Evolutionary conservation across 2,329 filamentous ascomycete species (phyloP).

Genomic region (Cyclaneusma minus): DNA sequence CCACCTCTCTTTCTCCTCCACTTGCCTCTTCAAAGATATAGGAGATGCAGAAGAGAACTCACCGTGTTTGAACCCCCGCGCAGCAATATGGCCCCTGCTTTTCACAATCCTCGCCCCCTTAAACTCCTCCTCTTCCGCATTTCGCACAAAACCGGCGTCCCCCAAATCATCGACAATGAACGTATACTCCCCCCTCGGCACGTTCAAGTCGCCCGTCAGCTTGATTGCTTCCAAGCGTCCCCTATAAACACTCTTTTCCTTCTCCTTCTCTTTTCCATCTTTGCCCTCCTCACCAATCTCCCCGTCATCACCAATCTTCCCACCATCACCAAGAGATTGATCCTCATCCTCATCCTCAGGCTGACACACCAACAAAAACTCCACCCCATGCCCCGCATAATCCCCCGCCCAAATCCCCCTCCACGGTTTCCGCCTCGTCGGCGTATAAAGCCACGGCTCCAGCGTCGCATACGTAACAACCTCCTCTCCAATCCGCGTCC

Average conservation of each 20-base stretch:
- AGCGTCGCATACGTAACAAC: slow-evolving; percentile 55
- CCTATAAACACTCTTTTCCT: slow-evolving; percentile 34
- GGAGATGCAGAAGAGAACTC: slow-evolving; percentile 4
- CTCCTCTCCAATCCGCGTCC: slow-evolving; percentile 36
- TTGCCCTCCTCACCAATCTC: slow-evolving; percentile 19
- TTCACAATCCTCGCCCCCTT: slow-evolving; percentile 57
- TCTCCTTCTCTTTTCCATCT: slow-evolving; percentile 27
- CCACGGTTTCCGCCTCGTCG: slow-evolving; percentile 66
- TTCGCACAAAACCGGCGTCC: slow-evolving; percentile 42
- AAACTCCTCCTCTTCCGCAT: slow-evolving; percentile 53
- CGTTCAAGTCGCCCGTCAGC: slow-evolving; percentile 78
- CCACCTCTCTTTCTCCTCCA: too few species aligned
- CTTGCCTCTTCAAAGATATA: slow-evolving; percentile 1
- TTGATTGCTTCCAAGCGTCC: slow-evolving; percentile 75
- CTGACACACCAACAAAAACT: slow-evolving; percentile 75
- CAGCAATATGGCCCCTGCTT: slow-evolving; percentile 65
- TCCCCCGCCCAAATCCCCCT: slow-evolving; percentile 84
- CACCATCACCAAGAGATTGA: slow-evolving; percentile 17
- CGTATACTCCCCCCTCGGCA: slow-evolving; percentile 72
- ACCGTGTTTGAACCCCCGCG: slow-evolving; percentile 57
- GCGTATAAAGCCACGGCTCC: slow-evolving; percentile 60
- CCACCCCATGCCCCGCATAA: slow-evolving; percentile 75
- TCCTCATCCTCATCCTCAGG: slow-evolving; percentile 37
- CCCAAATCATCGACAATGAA: slow-evolving; percentile 72
- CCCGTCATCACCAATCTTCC: background rate